Evolutionary conservation across 495 filamentous ascomycete genomes (phyloP), one percentile per base, ranked within the genome.

Genomic region (Rhypophila decipiens): DNA sequence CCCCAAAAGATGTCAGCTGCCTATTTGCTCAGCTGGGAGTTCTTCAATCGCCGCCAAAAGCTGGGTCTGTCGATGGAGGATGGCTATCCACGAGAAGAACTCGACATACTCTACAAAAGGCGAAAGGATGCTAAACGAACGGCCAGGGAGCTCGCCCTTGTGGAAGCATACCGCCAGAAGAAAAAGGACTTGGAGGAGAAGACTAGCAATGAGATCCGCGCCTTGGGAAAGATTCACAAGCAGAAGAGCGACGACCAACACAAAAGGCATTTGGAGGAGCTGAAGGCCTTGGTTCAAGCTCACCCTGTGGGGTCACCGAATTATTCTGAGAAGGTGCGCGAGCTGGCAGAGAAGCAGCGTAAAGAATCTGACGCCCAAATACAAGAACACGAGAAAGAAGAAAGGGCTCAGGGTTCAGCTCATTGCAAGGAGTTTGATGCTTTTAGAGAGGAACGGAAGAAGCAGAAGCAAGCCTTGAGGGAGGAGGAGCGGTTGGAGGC

Each of bases 1-100:
- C 22, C 21, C 21, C 45, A 47, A 37, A 5, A 39, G 12, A 15
- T 20, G 36, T 47, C 45, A 2, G 36, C 36, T 21, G 23, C 45
- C 7, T 47, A 40, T 12, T 13, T 47, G n/a, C 24, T 47, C 5
- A 47, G 45, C 45, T 47, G 45, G 36, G 36, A 47, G 35, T 47
- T 47, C 37, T 40, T 47, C 24, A 47, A 47, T 27, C 35, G 45
- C 15, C 45, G 45, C 36, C 20, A 47, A 18, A 39, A 41, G 36
- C 24, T 47, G n/a, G 45, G 36, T 33, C 24, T 47, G 18, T 4
- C 17, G 2, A 29, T 47, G 15, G 36, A 23, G 13, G n/a, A 33
- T 19, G 36, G 29, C 18, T 8, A 39, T 22, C 22, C 33, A 15
- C 23, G 36, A 24, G 35, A 40, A 39, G 35, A 40, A 13, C 45